phyloP scores from a whole-genome alignment of 1,284 basidiomycete species.

The Dichomitus squalens region DNA sequence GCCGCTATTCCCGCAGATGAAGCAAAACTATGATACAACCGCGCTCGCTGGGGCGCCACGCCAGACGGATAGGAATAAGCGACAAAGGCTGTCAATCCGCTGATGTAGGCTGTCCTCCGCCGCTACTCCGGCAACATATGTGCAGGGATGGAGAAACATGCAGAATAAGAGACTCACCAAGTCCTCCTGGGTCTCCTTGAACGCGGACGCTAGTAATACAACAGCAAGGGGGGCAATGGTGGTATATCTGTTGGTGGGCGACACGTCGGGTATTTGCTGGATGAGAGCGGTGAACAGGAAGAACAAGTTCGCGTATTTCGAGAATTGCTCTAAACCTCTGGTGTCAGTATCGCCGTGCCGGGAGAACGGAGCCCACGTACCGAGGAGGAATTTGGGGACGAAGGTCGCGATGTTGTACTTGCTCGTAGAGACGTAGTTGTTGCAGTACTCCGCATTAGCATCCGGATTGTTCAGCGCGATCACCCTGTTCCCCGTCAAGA shows the following conservation, averaged over 20 bases:
- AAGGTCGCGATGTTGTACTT: conserved; percentile 95
- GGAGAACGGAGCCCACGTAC: conserved; percentile 46
- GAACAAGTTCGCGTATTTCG: conserved; percentile 98
- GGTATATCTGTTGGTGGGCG: conserved; percentile 94
- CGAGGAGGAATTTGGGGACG: conserved; percentile 90
- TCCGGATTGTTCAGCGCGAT: conserved; percentile 73
- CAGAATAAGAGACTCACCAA: conserved; percentile 49
- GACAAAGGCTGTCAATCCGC: neutral
- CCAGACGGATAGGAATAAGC: neutral
- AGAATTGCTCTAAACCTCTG: conserved; percentile 82
- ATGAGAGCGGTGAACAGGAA: conserved; percentile 99
- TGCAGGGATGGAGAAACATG: neutral
- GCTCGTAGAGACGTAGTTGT: conserved; percentile 92
- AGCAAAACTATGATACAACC: too few relatives aligned
- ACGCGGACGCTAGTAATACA: conserved; percentile 93
- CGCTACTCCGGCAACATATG: neutral
- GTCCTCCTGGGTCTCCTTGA: conserved; percentile 97
- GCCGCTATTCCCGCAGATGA: too few relatives aligned
- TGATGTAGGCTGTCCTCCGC: neutral
- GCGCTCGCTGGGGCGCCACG: neutral
- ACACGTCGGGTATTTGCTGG: conserved; percentile 97
- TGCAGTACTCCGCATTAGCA: conserved; percentile 68
- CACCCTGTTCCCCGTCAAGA: conserved; percentile 63
- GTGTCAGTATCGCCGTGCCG: neutral
- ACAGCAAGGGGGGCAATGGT: conserved; percentile 92